Evolutionary conservation across 805 yeast species (phyloP).

Genomic region (Sporopachydermia lactativora): DNA sequence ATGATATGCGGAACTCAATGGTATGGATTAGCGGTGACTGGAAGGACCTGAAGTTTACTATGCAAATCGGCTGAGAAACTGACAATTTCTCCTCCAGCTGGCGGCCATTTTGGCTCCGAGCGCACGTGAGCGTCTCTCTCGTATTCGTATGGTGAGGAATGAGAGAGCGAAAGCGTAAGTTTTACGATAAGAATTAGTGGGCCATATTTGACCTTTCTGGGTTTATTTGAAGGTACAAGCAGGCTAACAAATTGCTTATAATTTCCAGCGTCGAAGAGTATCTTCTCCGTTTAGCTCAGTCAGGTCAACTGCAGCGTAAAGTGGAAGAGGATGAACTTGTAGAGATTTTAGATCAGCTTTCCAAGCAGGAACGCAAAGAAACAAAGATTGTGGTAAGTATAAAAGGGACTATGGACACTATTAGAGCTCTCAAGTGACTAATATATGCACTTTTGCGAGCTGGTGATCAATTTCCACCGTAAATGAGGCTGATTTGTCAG

Average conservation of each 20-base stretch:
- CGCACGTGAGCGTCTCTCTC: slow-evolving; percentile 76
- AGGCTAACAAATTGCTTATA: slow-evolving; percentile 5
- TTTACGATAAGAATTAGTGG: not conserved
- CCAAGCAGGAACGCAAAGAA: slow-evolving; percentile 51
- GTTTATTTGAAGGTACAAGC: not conserved
- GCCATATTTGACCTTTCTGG: not conserved
- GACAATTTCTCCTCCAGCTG: slow-evolving; percentile 21
- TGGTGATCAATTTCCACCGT: no score
- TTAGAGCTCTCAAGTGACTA: no score
- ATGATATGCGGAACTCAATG: slow-evolving; percentile 2
- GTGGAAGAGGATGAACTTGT: slow-evolving; percentile 76
- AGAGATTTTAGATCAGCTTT: slow-evolving; percentile 66
- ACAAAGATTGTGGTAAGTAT: slow-evolving; percentile 46
- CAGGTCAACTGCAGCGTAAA: slow-evolving; percentile 65
- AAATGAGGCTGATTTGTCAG: no score
- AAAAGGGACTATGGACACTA: no score
- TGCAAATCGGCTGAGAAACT: no score
- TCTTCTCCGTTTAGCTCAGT: slow-evolving; percentile 51
- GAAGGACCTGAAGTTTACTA: no score
- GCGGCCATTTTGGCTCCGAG: slow-evolving; percentile 64
- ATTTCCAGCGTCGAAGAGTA: slow-evolving; percentile 57
- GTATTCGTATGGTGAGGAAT: slow-evolving; percentile 81
- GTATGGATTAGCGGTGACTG: slow-evolving; percentile 15
- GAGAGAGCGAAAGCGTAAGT: slow-evolving; percentile 64
- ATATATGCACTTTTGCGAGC: no score